Base-by-base conservation (phyloP, 2,329 filamentous ascomycete genomes). In the Fusarium subglutinans region DNA sequence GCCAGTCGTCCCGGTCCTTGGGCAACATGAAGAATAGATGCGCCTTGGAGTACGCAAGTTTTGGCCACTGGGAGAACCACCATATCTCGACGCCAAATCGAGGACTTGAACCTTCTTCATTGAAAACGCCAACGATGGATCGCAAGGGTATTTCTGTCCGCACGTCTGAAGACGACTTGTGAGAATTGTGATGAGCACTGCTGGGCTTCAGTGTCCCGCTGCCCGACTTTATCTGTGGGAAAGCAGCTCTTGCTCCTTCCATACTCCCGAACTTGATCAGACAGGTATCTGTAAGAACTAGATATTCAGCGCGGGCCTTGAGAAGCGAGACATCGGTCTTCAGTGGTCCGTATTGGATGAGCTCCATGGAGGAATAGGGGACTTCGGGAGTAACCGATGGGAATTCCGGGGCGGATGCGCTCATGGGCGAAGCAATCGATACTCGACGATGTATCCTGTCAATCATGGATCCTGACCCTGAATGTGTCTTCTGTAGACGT, bases 41-140 rank as follows among this genome's bases (percentile, higher is more conserved):
- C 6, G 86, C 80, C 66, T 85, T 87, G 66, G 81, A 82, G 70
- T 87, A 89, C 20, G 83, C 81, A 45, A 87, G 80, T 18, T 83
- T 81, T 6, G 85, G 83, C 63, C 83, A 81, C 22, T 81, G 78
- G 20, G 84, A 84, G 65, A 84, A 85, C 88, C 88, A 90, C 87
- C 88, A 90, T 5, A 90, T 82, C 75, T 90, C 88, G 57, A 90
- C 79, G 11, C 87, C 87, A 50, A 87, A 88, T 12, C 85, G 84
- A 18, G 86, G 84, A 53, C 85, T 83, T 3, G 84, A 83, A 48
- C 84, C 84, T 74, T 89, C 87, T 37, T 87, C 85, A 37, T 84
- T 84, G 70, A 89, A 89, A 5, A 85, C 84, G 6, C 88, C 86
- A 43, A 90, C 85, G 30, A 90, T 82, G 43, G 83, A 84, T 22